Conservation (phyloP, 805 yeast genomes). For the Lachancea nothofagi region DNA sequence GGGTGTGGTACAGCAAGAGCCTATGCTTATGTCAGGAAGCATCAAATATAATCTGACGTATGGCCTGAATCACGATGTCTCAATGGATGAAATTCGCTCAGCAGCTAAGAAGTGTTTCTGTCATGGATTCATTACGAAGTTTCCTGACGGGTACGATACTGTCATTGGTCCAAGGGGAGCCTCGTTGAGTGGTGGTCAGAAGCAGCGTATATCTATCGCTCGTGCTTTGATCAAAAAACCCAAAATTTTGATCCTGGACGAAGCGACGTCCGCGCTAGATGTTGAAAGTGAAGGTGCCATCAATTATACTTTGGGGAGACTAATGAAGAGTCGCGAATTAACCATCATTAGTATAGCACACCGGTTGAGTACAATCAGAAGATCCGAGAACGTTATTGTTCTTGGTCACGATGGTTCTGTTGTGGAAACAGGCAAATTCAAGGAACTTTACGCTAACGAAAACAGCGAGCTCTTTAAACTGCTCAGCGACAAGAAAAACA, state of each 20-base stretch:
- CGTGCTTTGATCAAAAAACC: slow-evolving; percentile 77
- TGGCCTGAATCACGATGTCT: slow-evolving; percentile 61
- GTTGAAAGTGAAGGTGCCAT: slow-evolving; percentile 68
- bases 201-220: slow-evolving; percentile 82
- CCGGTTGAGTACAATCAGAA: slow-evolving; percentile 80
- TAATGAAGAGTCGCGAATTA: slow-evolving; percentile 52
- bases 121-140: slow-evolving; percentile 49
- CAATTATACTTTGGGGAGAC: slow-evolving; percentile 63
- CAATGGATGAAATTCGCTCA: slow-evolving; percentile 42
- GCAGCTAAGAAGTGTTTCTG: slow-evolving; percentile 53
- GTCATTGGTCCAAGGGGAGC: slow-evolving; percentile 61
- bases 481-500: slow-evolving; percentile 29
- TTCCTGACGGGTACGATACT: slow-evolving; percentile 65
- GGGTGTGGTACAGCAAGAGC: slow-evolving; percentile 74
- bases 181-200: slow-evolving; percentile 85
- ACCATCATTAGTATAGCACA: slow-evolving; percentile 93
- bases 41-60: slow-evolving; percentile 72
- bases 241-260: slow-evolving; percentile 70
- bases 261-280: slow-evolving; percentile 87
- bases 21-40: slow-evolving; percentile 73
- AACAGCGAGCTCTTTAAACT: slow-evolving; percentile 37
- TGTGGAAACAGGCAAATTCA: slow-evolving; percentile 66
- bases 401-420: slow-evolving; percentile 76
- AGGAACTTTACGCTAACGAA: slow-evolving; percentile 46
- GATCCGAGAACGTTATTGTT: slow-evolving; percentile 81